These are phyloP conservation scores for Fraxinus quadrangulata DNA, from an alignment of 257 asterid genomes.

Conservation along the genomic window DNA sequence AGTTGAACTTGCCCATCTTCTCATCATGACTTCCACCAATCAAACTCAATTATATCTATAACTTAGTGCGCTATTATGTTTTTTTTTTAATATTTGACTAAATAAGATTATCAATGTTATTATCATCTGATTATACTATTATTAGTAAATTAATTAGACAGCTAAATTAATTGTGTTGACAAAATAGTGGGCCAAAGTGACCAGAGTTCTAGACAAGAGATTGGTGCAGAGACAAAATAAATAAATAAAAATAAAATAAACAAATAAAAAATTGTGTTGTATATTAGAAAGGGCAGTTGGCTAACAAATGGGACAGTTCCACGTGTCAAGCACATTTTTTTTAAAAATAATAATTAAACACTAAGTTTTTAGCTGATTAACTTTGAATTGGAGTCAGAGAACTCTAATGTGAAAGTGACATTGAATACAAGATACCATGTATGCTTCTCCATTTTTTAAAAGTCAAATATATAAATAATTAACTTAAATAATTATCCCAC, in stretches of 20 bases:
- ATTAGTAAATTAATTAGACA: background rate
- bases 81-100: background rate
- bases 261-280: too few relatives aligned
- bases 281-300: too few relatives aligned
- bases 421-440: too few relatives aligned
- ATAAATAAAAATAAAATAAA: too few relatives aligned
- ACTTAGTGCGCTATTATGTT: conserved; percentile 23
- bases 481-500: background rate
- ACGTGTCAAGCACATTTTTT: too few relatives aligned
- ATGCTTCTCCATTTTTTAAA: too few relatives aligned
- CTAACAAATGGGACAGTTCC: too few relatives aligned
- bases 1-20: conserved; percentile 31
- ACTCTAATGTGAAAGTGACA: background rate
- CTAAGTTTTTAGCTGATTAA: too few relatives aligned
- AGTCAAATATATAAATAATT: too few relatives aligned
- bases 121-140: conserved; percentile 14
- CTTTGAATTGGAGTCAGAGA: too few relatives aligned
- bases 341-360: too few relatives aligned
- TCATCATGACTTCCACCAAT: conserved; percentile 44
- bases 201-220: background rate
- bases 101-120: conserved; percentile 23
- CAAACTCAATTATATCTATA: background rate
- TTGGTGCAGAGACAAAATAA: background rate
- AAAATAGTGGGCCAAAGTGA: background rate
- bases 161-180: background rate